These are phyloP conservation scores for Hysterangium stoloniferum DNA, from an alignment of 768 basidiomycete genomes.

Conservation along the genomic window DNA sequence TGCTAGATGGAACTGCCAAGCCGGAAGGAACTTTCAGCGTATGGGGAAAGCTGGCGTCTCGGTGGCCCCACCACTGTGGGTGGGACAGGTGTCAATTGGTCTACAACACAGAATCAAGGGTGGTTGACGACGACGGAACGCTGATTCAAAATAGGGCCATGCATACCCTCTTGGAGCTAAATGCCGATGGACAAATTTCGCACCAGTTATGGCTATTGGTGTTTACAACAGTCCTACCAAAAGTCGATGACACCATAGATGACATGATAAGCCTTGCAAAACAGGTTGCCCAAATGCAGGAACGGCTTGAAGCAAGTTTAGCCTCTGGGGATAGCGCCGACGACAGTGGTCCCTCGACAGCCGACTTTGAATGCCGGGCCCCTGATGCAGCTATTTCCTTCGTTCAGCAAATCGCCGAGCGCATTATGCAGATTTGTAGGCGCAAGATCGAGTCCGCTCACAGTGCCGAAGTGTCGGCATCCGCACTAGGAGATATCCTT, in stretches of 20 bases:
- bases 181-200: constrained; percentile 12
- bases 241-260: constrained; percentile 1
- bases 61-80: background rate
- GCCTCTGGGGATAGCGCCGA: background rate
- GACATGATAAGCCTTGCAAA: background rate
- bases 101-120: background rate
- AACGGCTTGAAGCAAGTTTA: background rate
- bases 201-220: constrained; percentile 11
- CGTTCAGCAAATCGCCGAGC: background rate
- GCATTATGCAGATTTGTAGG: background rate
- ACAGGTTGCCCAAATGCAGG: constrained; percentile 4
- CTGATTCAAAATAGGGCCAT: background rate
- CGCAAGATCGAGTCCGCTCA: constrained; percentile 1
- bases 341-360: background rate
- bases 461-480: background rate
- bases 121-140: background rate
- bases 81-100: constrained; percentile 3
- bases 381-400: background rate
- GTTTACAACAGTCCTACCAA: background rate
- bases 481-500: constrained; percentile 4
- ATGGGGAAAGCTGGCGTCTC: background rate
- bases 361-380: constrained; percentile 4
- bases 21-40: background rate
- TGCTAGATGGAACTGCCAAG: constrained; percentile 4
- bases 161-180: constrained; percentile 1